These are phyloP conservation scores for Candida ficus DNA, from an alignment of 805 yeast species.

Conservation along the genomic window DNA sequence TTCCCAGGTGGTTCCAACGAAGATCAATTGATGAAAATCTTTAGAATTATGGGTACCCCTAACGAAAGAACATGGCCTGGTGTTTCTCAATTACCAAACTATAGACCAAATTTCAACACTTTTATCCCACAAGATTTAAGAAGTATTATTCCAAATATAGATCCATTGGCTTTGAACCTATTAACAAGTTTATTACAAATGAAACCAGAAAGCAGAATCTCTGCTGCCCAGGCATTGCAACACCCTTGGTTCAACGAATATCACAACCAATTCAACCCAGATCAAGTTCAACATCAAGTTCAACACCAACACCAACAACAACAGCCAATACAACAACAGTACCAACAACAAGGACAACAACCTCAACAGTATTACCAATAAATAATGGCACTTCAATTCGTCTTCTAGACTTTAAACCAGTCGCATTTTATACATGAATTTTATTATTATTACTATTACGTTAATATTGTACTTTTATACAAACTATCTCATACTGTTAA, in stretches of 20 bases:
- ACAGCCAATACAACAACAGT: conserved; percentile 7
- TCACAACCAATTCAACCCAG: conserved; percentile 26
- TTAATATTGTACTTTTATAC: not conserved
- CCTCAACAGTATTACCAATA: conserved; percentile 13
- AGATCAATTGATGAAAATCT: conserved; percentile 88
- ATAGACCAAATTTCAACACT: conserved; percentile 74
- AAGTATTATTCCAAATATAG: conserved; percentile 70
- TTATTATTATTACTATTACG: not conserved
- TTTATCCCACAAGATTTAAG: conserved; percentile 87
- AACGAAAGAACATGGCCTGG: conserved; percentile 97
- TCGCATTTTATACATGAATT: too few species aligned
- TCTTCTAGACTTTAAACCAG: not conserved
- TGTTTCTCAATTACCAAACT: conserved; percentile 85
- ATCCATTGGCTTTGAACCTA: conserved; percentile 77
- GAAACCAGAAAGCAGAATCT: conserved; percentile 91
- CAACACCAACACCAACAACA: conserved; percentile 3
- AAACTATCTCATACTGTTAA: not conserved
- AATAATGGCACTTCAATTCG: not conserved
- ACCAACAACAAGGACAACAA: conserved; percentile 6
- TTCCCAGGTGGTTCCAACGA: conserved; percentile 97
- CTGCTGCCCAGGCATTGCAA: conserved; percentile 85
- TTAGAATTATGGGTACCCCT: conserved; percentile 94
- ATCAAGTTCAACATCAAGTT: conserved; percentile 1
- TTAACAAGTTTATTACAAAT: conserved; percentile 73
- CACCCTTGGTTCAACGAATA: conserved; percentile 92